Percentiles rank a stretch among this genome's conserved stretches.
phyloP scores from a whole-genome alignment of 2,329 filamentous ascomycete species.

The Fusarium sp. region DNA sequence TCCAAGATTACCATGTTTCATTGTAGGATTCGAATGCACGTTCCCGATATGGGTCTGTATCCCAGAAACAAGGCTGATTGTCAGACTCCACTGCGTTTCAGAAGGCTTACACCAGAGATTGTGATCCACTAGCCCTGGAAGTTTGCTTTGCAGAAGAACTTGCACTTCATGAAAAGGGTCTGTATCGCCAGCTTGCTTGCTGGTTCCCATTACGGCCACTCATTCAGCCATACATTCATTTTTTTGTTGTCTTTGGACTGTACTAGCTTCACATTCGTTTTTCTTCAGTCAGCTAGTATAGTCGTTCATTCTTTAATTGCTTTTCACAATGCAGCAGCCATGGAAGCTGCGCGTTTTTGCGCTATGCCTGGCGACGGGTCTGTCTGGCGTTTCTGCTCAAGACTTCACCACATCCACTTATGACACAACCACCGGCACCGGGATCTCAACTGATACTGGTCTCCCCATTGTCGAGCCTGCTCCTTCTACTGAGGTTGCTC shows the following conservation, averaged over 20 bases:
- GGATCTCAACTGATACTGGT: neutral
- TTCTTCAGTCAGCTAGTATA: neutral
- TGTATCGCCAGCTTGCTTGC: neutral
- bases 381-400: conserved; percentile 3
- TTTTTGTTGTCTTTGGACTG: neutral
- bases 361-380: neutral
- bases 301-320: neutral
- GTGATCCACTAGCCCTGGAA: neutral
- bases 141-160: neutral
- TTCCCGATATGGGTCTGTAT: neutral
- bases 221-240: neutral
- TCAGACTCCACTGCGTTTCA: neutral
- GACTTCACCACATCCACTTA: neutral
- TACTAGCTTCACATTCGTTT: neutral
- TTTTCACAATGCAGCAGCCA: conserved; percentile 1
- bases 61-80: neutral
- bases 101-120: conserved; percentile 7
- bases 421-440: neutral
- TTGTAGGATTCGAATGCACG: conserved; percentile 10
- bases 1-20: neutral
- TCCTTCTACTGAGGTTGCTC: neutral
- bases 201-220: neutral
- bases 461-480: neutral
- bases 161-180: conserved; percentile 11
- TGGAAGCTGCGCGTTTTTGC: conserved; percentile 21